Conservation (phyloP, 768 basidiomycete species). For the Pulveroboletus frians region DNA sequence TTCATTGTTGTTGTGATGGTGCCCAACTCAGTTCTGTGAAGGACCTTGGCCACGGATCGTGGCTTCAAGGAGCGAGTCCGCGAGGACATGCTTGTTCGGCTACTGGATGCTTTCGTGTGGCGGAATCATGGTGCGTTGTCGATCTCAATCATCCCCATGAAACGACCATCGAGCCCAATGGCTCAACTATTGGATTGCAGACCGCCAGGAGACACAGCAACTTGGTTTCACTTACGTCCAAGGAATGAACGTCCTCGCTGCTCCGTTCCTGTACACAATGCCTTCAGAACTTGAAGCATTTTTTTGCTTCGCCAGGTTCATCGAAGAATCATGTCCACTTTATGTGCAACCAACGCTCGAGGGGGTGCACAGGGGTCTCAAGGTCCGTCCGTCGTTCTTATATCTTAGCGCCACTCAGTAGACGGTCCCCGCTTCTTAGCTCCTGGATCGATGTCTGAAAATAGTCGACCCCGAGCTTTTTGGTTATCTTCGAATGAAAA, state of each 20-base stretch:
- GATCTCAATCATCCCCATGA: not conserved
- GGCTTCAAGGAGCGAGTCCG: constrained; percentile 97
- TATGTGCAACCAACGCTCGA: constrained; percentile 96
- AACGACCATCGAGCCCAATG: not conserved
- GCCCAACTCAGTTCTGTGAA: constrained; percentile 2
- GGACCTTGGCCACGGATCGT: constrained; percentile 92
- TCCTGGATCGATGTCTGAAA: constrained; percentile 87
- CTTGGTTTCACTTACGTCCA: constrained; percentile 95
- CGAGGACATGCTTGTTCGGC: constrained; percentile 92
- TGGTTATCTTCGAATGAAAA: constrained; percentile 77
- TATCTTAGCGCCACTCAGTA: not conserved
- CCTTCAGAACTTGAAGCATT: constrained; percentile 98
- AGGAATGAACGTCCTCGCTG: constrained; percentile 98
- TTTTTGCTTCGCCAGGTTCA: constrained; percentile 93
- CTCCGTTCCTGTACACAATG: constrained; percentile 96
- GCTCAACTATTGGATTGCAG: constrained; percentile 32
- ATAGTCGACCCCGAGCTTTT: constrained; percentile 88
- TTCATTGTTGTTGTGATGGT: not conserved
- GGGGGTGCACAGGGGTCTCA: constrained; percentile 91
- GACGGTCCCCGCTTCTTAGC: constrained; percentile 39
- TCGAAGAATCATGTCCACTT: constrained; percentile 90
- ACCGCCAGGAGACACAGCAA: constrained; percentile 71
- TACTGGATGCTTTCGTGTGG: constrained; percentile 99
- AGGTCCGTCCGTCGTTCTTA: constrained; percentile 46
- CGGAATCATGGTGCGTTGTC: constrained; percentile 66